Evolutionary conservation across 1,284 basidiomycete genomes (phyloP).

Genomic region (Takashimella koratensis): DNA sequence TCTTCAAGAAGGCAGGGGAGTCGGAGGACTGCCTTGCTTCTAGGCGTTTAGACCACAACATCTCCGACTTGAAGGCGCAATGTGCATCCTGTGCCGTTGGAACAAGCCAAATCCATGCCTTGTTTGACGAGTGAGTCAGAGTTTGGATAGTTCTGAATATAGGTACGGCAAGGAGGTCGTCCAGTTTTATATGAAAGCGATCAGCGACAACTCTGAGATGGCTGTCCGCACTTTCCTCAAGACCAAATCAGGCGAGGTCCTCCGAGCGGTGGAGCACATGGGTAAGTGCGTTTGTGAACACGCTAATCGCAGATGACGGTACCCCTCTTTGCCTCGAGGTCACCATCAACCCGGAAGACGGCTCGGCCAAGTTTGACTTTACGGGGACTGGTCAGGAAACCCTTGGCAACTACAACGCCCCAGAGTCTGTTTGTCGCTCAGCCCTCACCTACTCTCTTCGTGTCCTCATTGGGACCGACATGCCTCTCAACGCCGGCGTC

Average conservation of each 20-base stretch:
- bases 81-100: slow-evolving; percentile 18
- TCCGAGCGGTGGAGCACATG: slow-evolving; percentile 27
- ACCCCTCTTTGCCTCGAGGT: slow-evolving; percentile 78
- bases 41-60: slow-evolving; percentile 9
- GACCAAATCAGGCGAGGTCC: slow-evolving; percentile 59
- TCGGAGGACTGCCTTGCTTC: slow-evolving; percentile 9
- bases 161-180: slow-evolving; percentile 4
- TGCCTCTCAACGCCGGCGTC: slow-evolving; percentile 91
- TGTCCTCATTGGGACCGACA: slow-evolving; percentile 56
- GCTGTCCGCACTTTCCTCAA: slow-evolving; percentile 82
- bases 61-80: slow-evolving; percentile 21
- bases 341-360: slow-evolving; percentile 72
- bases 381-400: slow-evolving; percentile 81
- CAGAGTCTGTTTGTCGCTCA: slow-evolving; percentile 82
- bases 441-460: slow-evolving; percentile 81
- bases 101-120: slow-evolving; percentile 10
- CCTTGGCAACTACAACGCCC: slow-evolving; percentile 83
- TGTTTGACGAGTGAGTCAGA: slow-evolving; percentile 61
- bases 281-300: too few relatives aligned
- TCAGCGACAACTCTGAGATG: slow-evolving; percentile 81
- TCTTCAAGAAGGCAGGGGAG: slow-evolving; percentile 10
- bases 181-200: slow-evolving; percentile 69
- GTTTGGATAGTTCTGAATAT: too few relatives aligned
- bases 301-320: slow-evolving; percentile 86
- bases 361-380: slow-evolving; percentile 87